Conservation (phyloP, 106 monocot species). For the Agapanthus africanus region DNA sequence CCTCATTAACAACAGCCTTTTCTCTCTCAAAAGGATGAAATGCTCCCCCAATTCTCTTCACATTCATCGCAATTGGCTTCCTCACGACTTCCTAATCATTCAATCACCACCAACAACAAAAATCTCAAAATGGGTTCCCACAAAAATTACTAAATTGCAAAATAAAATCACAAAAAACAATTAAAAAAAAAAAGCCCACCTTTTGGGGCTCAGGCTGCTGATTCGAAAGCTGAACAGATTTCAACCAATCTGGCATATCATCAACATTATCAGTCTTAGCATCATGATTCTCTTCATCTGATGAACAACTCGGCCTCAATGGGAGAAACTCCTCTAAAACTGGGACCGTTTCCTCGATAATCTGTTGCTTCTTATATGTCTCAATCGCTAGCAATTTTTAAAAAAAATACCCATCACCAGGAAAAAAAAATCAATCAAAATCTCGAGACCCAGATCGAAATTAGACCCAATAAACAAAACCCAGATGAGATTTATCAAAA, state of each 20-base stretch:
- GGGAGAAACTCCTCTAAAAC: conserved; percentile 27
- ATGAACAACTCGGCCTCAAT: conserved; percentile 9
- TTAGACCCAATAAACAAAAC: background rate
- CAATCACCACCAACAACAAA: too few species aligned
- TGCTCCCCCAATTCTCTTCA: conserved; percentile 39
- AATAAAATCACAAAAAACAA: too few species aligned
- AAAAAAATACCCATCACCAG: too few species aligned
- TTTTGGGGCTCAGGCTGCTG: background rate
- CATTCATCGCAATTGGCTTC: conserved; percentile 44
- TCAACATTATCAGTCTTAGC: too few species aligned
- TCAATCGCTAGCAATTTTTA: too few species aligned
- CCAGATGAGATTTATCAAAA: background rate
- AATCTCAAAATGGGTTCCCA: too few species aligned
- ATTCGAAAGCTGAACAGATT: conserved; percentile 31
- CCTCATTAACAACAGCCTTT: too few species aligned
- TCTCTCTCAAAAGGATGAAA: conserved; percentile 68
- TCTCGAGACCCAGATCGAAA: background rate
- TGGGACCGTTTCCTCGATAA: background rate
- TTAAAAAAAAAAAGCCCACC: conserved; percentile 10
- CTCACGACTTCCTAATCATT: conserved; percentile 24
- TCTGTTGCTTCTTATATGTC: background rate
- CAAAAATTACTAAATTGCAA: too few species aligned
- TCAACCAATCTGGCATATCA: conserved; percentile 35
- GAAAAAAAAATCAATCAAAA: background rate
- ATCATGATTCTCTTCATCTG: background rate